These are phyloP conservation scores for Penstemon barbatus DNA, from an alignment of 257 asterid species.

Conservation along the genomic window DNA sequence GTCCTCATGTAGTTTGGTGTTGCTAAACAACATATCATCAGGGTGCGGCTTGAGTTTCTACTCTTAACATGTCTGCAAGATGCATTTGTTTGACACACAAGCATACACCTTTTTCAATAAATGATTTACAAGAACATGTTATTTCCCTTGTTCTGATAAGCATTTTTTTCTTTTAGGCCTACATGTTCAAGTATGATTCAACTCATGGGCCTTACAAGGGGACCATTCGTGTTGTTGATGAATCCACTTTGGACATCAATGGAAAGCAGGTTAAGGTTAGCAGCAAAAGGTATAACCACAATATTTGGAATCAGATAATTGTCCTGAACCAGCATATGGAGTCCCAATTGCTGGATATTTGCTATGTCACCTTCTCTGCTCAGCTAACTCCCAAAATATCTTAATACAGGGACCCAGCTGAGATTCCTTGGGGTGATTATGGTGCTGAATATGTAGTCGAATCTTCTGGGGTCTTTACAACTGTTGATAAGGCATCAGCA, in stretches of 20 bases:
- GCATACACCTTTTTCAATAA: background rate
- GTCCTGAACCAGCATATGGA: background rate
- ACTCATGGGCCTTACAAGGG: constrained; percentile 91
- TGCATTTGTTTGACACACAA: background rate
- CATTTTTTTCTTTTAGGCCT: constrained; percentile 62
- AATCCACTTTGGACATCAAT: constrained; percentile 84
- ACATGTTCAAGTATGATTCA: constrained; percentile 97
- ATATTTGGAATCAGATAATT: background rate
- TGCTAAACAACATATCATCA: too few species aligned
- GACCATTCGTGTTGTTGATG: constrained; percentile 68
- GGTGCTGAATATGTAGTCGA: constrained; percentile 70
- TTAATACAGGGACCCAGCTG: constrained; percentile 52
- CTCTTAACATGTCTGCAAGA: background rate
- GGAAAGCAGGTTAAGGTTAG: constrained; percentile 79
- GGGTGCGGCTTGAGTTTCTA: background rate
- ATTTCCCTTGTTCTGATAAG: constrained; percentile 9
- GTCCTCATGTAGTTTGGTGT: background rate
- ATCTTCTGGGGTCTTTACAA: constrained; percentile 63
- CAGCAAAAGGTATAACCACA: constrained; percentile 15
- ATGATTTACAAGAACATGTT: constrained; percentile 2
- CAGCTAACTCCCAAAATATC: constrained; percentile 1
- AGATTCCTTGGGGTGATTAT: constrained; percentile 62
- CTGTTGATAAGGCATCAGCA: constrained; percentile 52
- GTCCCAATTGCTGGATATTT: background rate
- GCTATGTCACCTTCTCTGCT: background rate